Evolutionary conservation across 208 protist genomes (phyloP), one percentile per base, ranked within the genome.

Genomic region (Leishmania guyanensis): DNA sequence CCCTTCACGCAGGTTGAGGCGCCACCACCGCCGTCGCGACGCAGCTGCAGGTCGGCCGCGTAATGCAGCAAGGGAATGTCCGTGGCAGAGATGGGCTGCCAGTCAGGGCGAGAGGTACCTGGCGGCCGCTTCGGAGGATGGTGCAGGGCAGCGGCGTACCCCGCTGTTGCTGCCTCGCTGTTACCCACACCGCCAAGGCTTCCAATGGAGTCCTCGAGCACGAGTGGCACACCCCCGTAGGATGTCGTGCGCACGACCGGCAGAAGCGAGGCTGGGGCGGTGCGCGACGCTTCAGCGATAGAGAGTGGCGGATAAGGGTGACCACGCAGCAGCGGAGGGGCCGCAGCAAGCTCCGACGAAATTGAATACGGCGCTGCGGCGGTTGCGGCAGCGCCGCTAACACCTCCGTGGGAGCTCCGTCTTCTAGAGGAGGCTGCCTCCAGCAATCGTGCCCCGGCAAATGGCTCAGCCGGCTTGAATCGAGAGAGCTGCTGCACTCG

Each of bases 21-120:
- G 62, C 54, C 64, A 10, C 56, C 53, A 5, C 54, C 68, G 36
- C 68, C 75, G 54, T 84, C 54, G 0, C 83, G 78, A 5, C 81
- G 76, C 69, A 93, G 75, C 70, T 80, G 86, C 51, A 88, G 72
- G 78, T 95, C 91, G 8, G 78, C 87, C 3, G 84, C 76, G 84
- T 95, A 90, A 64, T 93, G 88, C 54, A 92, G 76, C 33, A 93
- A 78, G 3, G 84, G 87, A 33, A 90, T 80, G 69, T 95, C 91
- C 5, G 88, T 86, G 10, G 84, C 86, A 14, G 91, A 82, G 77
- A 95, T 82, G 62, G 75, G 72, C 78, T 93, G 89, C 91, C 91
- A 95, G n/a, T 80, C 78, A 17, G 91, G 87, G 29, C 84, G 86
- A 17, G n/a, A 54, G 65, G 66, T 48, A n/a, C 29, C 73, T 39